Conservation (phyloP, 2,329 filamentous ascomycete genomes). For the Elsinoe ampelina region DNA sequence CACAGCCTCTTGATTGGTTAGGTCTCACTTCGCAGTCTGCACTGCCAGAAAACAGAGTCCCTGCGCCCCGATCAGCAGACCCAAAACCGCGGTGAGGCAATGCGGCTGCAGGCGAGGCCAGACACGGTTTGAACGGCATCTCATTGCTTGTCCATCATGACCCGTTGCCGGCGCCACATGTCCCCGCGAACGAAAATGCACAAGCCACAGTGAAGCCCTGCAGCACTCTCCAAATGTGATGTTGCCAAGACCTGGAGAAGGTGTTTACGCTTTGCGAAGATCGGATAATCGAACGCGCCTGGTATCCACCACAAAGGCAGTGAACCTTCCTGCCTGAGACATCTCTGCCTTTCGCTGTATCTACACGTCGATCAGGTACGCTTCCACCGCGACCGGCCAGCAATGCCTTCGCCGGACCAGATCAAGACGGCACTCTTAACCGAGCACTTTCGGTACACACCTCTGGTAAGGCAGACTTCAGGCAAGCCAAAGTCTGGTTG, state of each 20-base stretch:
- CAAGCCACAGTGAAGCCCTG: slow-evolving; percentile 5
- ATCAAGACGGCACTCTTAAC: slow-evolving; percentile 61
- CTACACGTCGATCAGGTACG: slow-evolving; percentile 7
- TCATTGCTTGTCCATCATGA: background rate
- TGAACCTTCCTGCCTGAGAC: slow-evolving; percentile 4
- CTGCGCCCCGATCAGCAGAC: slow-evolving; percentile 7
- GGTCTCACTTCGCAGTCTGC: background rate
- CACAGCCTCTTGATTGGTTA: slow-evolving; percentile 1
- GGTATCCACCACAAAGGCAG: background rate
- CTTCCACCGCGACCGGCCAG: background rate
- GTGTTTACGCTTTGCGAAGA: background rate
- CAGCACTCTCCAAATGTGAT: background rate
- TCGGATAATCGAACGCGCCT: slow-evolving; percentile 9
- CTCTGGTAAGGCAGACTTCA: slow-evolving; percentile 54
- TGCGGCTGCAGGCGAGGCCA: background rate
- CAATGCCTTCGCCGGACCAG: slow-evolving; percentile 37
- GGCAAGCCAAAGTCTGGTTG: background rate
- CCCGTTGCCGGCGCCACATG: slow-evolving; percentile 1
- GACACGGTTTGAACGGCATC: background rate
- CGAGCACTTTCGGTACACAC: slow-evolving; percentile 92
- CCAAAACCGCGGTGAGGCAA: background rate
- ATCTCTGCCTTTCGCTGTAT: background rate
- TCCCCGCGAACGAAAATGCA: background rate
- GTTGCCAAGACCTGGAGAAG: background rate
- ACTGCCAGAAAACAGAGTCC: background rate